These are phyloP conservation scores for Zygoascus hellenicus DNA, from an alignment of 1,139 yeast genomes.

Conservation along the genomic window DNA sequence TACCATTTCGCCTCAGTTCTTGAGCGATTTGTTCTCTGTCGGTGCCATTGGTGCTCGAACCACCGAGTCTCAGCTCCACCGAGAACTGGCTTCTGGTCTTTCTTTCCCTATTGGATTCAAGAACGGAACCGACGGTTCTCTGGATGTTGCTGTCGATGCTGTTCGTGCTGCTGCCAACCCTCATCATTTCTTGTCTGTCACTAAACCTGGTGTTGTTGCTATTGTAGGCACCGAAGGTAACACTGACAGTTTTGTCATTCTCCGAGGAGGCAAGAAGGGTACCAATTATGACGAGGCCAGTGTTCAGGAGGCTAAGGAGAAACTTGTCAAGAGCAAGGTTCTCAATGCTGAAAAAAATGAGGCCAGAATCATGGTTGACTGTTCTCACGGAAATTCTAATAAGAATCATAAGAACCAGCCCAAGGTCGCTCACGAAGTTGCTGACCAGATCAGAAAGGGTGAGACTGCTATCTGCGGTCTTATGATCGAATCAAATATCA, in stretches of 20 bases:
- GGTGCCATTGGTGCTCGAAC: slow-evolving; percentile 99
- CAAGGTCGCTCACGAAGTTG: slow-evolving; percentile 73
- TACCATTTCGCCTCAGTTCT: slow-evolving; percentile 91
- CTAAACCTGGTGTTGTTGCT: slow-evolving; percentile 92
- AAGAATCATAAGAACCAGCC: slow-evolving; percentile 93
- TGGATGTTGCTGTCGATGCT: slow-evolving; percentile 91
- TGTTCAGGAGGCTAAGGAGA: slow-evolving; percentile 62
- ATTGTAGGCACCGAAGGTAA: slow-evolving; percentile 95
- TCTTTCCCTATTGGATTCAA: slow-evolving; percentile 97
- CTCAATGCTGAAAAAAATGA: slow-evolving; percentile 40
- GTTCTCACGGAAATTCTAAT: slow-evolving; percentile 93
- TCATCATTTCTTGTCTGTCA: slow-evolving; percentile 90
- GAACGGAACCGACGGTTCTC: slow-evolving; percentile 92
- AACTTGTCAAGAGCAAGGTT: slow-evolving; percentile 54
- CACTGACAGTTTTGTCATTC: slow-evolving; percentile 79
- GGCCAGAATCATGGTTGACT: slow-evolving; percentile 86
- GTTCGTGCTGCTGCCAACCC: slow-evolving; percentile 88
- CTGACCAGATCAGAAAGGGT: slow-evolving; percentile 75
- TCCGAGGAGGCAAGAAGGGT: slow-evolving; percentile 92
- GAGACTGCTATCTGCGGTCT: slow-evolving; percentile 78
- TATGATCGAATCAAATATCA: slow-evolving; percentile 91
- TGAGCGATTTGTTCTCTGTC: slow-evolving; percentile 80
- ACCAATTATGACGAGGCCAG: slow-evolving; percentile 80
- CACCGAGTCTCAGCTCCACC: slow-evolving; percentile 92
- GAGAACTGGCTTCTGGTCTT: slow-evolving; percentile 91